Base-by-base conservation (phyloP, 768 basidiomycete genomes). In the Lactarius indigo region DNA sequence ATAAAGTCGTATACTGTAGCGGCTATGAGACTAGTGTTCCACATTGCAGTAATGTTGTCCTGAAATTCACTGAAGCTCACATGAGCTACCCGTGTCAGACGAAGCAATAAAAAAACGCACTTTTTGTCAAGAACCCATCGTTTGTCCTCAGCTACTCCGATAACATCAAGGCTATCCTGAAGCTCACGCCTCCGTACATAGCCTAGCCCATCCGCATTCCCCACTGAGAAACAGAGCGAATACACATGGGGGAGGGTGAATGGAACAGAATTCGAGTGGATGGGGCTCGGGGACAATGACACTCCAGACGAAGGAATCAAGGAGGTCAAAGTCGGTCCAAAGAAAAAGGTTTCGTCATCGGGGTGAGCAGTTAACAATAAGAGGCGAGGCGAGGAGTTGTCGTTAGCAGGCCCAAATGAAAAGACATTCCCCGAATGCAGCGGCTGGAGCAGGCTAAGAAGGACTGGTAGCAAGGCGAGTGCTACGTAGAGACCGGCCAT, bases 341-440 rank as follows among this genome's bases (percentile, higher is more conserved):
- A 98, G 82, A 98, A 98, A 83, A 96, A 85, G 75, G 87, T 88
- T 78, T 97, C 95, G 74, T 98, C 95, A 74, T 97, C 95, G 2
- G 95, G 95, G 74, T 98, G 95, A 31, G 95, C 94, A 0, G 95
- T 96, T 55, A 98, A 76, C 3, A 97, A 75, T 42, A 94, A 79
- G 39, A 91, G 73, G 69, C 72, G 65, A 50, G 57, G 64, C 17
- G 65, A 37, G 47, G 41, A 31, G 7, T 10, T 37, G 18, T 15
- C 30, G 42, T 8, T 26, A 26, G 58, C 17, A 15, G 23, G 30
- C 1, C n/a, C 26, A n/a, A n/a, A 26, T 8, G 30, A 20, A 50
- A 61, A 50, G 31, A 35, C 9, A 33, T 58, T 13, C 59, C 18
- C 37, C 41, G 41, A 26, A 44, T 61, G 59, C 23, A 33, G 41